Evolutionary conservation across 2,329 filamentous ascomycete species (phyloP), one percentile per base, ranked within the genome.

Genomic region (Fusarium vanettenii): DNA sequence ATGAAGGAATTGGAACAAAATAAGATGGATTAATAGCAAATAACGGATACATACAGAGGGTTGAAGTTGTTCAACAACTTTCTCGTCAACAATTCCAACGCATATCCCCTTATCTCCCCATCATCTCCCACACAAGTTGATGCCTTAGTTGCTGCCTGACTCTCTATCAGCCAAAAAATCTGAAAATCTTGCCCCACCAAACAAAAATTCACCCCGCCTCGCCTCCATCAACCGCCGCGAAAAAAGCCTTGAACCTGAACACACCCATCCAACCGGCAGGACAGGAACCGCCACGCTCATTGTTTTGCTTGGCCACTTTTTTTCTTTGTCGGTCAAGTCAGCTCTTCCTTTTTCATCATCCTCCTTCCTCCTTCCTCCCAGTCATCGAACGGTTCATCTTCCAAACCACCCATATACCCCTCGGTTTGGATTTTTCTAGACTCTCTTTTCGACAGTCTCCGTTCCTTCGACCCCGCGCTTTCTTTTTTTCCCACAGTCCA

Each of bases 181-280:
- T 81, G 79, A 79, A 79, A 81, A 78, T 68, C 68, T 33, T 75
- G 81, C 82, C 82, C 82, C 82, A 83, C 82, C 79, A 82, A 75
- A 79, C 78, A 78, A 82, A 83, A 83, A 81, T 82, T 80, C 82
- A 84, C 82, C 82, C 82, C 82, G 82, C 82, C 81, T 82, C 79
- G 81, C 81, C 80, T 82, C 79, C 75, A 67, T 73, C 65, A 71
- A 76, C 73, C 76, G 68, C 70, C 68, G 70, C 61, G 76, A 72
- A 55, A 55, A 72, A 70, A 61, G 70, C 62, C 67, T 71, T 71
- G 70, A 75, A 69, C 69, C 65, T 64, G 66, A 69, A 52, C 50
- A 69, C 45, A 69, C 45, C 64, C 55, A 50, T 69, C 68, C 62
- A 74, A 73, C 73, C 70, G 76, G 71, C 70, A 71, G 62, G 62